phyloP scores from a whole-genome alignment of 805 yeast species.

The Ogataea nonfermentans region DNA sequence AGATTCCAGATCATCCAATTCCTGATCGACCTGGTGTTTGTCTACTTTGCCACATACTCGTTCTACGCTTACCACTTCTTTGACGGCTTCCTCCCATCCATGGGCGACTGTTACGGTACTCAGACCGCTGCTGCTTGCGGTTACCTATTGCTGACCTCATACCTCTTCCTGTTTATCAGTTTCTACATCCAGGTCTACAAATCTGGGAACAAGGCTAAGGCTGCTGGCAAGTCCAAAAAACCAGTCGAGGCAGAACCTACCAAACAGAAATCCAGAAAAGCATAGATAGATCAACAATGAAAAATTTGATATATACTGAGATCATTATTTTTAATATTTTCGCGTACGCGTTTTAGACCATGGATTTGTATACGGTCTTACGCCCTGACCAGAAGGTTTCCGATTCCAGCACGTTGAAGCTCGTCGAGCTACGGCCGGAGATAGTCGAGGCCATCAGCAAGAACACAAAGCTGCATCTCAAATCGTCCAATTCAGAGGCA shows the following conservation, averaged over 20 bases:
- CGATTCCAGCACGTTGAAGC: conserved; percentile 35
- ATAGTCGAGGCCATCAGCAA: conserved; percentile 38
- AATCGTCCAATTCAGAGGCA: conserved; percentile 18
- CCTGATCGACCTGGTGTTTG: conserved; percentile 82
- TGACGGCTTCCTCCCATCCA: conserved; percentile 61
- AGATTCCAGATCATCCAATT: conserved; percentile 94
- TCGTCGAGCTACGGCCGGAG: conserved; percentile 54
- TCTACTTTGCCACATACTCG: conserved; percentile 91
- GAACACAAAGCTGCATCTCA: conserved; percentile 19
- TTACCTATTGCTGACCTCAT: conserved; percentile 81
- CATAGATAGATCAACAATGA: conserved; percentile 15
- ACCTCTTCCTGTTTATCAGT: conserved; percentile 84
- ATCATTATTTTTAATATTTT: neutral
- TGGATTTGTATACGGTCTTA: conserved; percentile 31
- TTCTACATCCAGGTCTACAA: conserved; percentile 88
- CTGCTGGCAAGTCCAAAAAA: conserved; percentile 16
- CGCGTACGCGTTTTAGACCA: conserved; percentile 8
- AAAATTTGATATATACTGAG: neutral
- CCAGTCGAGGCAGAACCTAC: conserved; percentile 16
- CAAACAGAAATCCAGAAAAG: conserved; percentile 33
- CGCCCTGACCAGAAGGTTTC: conserved; percentile 21
- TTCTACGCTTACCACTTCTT: conserved; percentile 75
- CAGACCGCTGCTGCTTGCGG: conserved; percentile 93
- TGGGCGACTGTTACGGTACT: conserved; percentile 87
- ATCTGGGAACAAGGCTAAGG: conserved; percentile 33